phyloP scores from a whole-genome alignment of 176 grass and related monocot genomes.

The Avena sativa region DNA sequence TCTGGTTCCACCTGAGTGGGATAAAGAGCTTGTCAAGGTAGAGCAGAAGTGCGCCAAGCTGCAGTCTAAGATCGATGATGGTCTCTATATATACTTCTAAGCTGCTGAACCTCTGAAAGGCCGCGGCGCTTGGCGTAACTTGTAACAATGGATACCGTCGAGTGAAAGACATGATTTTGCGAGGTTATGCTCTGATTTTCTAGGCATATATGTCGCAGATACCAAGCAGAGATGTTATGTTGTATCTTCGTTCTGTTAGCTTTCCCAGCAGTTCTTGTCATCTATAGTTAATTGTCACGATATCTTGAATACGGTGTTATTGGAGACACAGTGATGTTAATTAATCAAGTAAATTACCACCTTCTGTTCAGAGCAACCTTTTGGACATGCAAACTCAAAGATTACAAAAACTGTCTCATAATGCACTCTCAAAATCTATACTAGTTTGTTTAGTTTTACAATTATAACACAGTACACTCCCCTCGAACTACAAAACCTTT shows the following conservation, averaged over 20 bases:
- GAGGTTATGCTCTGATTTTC: neutral
- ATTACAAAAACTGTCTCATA: neutral
- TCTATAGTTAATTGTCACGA: neutral
- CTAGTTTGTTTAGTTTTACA: neutral
- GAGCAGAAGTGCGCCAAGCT: slow-evolving; percentile 53
- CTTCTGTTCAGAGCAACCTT: neutral
- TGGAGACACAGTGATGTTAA: neutral
- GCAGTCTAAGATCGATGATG: slow-evolving; percentile 66
- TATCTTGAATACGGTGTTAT: neutral
- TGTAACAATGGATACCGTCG: neutral
- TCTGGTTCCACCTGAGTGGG: slow-evolving; percentile 11
- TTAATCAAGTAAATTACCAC: neutral
- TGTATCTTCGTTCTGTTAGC: neutral
- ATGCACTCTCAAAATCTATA: neutral
- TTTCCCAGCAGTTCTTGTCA: neutral
- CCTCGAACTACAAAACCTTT: neutral
- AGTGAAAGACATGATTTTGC: neutral
- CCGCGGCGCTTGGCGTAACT: neutral
- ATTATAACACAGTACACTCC: neutral
- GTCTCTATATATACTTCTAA: slow-evolving; percentile 79
- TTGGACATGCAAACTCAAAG: neutral
- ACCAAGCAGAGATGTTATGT: neutral
- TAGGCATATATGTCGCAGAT: neutral
- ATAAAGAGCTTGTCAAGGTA: slow-evolving; percentile 49
- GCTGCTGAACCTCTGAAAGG: neutral